Base-by-base conservation (phyloP, 2,329 filamentous ascomycete species). In the Xylariaceae sp. region DNA sequence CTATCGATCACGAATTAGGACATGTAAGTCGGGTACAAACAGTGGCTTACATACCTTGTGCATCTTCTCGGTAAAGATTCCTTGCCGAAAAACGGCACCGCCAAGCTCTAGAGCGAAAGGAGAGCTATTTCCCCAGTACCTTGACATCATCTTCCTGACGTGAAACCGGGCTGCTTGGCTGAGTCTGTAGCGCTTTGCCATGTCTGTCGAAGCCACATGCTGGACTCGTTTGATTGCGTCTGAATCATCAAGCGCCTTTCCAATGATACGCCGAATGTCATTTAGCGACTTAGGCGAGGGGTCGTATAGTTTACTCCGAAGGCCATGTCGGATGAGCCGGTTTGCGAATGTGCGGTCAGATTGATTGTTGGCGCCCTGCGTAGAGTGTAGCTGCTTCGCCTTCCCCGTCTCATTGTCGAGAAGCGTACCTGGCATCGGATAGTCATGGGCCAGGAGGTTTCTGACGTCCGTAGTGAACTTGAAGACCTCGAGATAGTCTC, bases 1-100 rank as follows among this genome's bases (percentile, higher is more conserved):
- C 60, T 71, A 41, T 39, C 9, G 4, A 51, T 2, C 16, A 3
- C 10, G 47, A 13, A 16, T 47, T 9, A 45, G 48, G 12, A 36
- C 2, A 29, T 1, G 9, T 39, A 15, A 6, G 29, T n/a, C 12
- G 6, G 8, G 18, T 16, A 36, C 10, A 2, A 16, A n/a, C 9
- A 15, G 19, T 13, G n/a, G 7, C 5, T 5, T 18, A 40, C 62
- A 43, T 55, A 71, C 70, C 54, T 80, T 76, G 60, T 80, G 77
- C 87, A 92, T 92, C 72, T 92, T 89, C 54, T 84, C 80, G 2
- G 83, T 71, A 61, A 88, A 89, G 44, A 79, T 73, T 16, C 81
- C 79, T 65, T 89, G 86, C 0, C 86, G 76, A 60, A 86, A 73
- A 2, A 88, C 81, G 0, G 85, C 86, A 1, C 83, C 81, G 4